Base-by-base conservation (phyloP, 371 early-diverging fungal genomes). In the Mucor lusitanicus region DNA sequence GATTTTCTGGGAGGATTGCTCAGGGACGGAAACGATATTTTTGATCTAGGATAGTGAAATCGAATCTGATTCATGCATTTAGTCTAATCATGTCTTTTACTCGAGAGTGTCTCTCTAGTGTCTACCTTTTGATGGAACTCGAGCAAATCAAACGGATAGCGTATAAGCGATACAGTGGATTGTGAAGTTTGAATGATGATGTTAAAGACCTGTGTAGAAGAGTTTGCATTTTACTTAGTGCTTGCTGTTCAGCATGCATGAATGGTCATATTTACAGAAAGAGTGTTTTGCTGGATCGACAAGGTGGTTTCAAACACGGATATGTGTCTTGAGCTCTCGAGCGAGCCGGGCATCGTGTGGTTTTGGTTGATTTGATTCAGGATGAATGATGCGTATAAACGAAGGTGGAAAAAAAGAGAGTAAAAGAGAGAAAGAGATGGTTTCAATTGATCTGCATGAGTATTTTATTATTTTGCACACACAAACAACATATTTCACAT, bases 91-190 rank as follows among this genome's bases (percentile, higher is more conserved):
- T 25, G 17, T 6, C 46, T 23, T n/a, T n/a, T n/a, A n/a, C n/a
- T n/a, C n/a, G n/a, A n/a, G n/a, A n/a, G 17, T 6, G 56, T 23
- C 25, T 61, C 59, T 27, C 6, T 5, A 1, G 15, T 8, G 27
- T 13, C 19, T 63, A 67, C 67, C 83, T 85, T 85, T 66, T 86
- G 84, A 63, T 88, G 87, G 70, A 88, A 85, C 19, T 88, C 87
- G 17, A 84, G 37, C 74, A 88, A 85, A 67, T 88, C 89, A 42
- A 79, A 80, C 44, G 86, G 87, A 56, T 85, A 85, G 44, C 89
- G 81, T 37, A 83, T 77, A 2, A 88, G 75, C 15, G 84, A 77
- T 2, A 86, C 77, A 39, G 84, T 81, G 27, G 76, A 71, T 6
- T 77, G 59, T 12, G 76, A 66, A n/a, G 75, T 72, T 60, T 86